Percentiles rank a stretch among this genome's conserved stretches.
phyloP scores from a whole-genome alignment of 306 rosid genomes.

The Medicago truncatula region MtrunA17r5.0-ANR NC_053046.1:7923001-7923500 shows the following conservation, averaged over 20 bases:
- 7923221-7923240: slow-evolving; percentile 76
- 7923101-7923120: slow-evolving; percentile 79
- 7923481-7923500: slow-evolving; percentile 15
- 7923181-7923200: slow-evolving; percentile 72
- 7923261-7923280: slow-evolving; percentile 75
- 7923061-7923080: slow-evolving; percentile 84
- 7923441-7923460: not conserved
- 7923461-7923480: not conserved
- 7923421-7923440: slow-evolving; percentile 72
- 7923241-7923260: slow-evolving; percentile 76
- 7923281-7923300: slow-evolving; percentile 63
- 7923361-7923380: slow-evolving; percentile 80
- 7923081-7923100: slow-evolving; percentile 63
- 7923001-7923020: slow-evolving; percentile 77
- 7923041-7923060: slow-evolving; percentile 74
- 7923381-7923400: slow-evolving; percentile 89
- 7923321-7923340: slow-evolving; percentile 45
- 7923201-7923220: slow-evolving; percentile 74
- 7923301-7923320: slow-evolving; percentile 78
- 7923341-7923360: slow-evolving; percentile 78
- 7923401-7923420: slow-evolving; percentile 73
- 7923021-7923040: slow-evolving; percentile 76
- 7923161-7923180: slow-evolving; percentile 60
- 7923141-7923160: slow-evolving; percentile 64
- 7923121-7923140: slow-evolving; percentile 67